Evolutionary conservation across 495 filamentous ascomycete genomes (phyloP), one percentile per base, ranked within the genome.

Genomic region (Penicillium canescens): DNA sequence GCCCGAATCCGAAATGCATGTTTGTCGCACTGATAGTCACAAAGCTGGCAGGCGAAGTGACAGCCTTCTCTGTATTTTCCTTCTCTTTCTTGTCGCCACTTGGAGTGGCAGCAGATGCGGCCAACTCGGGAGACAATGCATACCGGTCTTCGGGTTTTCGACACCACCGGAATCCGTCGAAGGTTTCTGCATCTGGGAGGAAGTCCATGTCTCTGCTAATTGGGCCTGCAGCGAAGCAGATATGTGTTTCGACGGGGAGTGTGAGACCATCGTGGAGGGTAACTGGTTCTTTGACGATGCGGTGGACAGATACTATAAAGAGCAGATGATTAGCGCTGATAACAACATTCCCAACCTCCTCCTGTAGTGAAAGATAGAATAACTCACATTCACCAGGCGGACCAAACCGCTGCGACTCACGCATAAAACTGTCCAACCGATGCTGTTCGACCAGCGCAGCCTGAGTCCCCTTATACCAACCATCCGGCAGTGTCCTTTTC

Each of bases 131-230:
- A 37, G 31, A 38, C 10, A 60, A 34, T 23, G 52, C 54, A 26
- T 54, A 44, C 7, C 60, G 56, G 33, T 66, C 63, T 23, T 14
- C 34, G 10, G 60, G 47, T 14, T 65, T 50, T 34, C 50, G 57
- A n/a, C 59, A 61, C 68, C 70, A 75, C 9, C 72, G 71, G 45
- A 72, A 70, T 12, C 63, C 68, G 23, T 74, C 67, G 45, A 75
- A 77, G 3, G 38, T 26, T 0, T 57, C 18, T 0, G 69, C 59
- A 16, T 68, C 45, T 1, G 38, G 18, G 12, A 72, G 26, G 37
- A 65, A 54, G 0, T 21, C 21, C 0, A 64, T 51, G 34, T 77
- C 71, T 38, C 52, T 66, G 24, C 65, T 64, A n/a, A 71, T 60
- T 0, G 69, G 66, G 13, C 71, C 69, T 0, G 68, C 39, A 4